These are phyloP conservation scores for Xylariaceae sp. DNA, from an alignment of 2,329 filamentous ascomycete genomes.

Conservation along the genomic window DNA sequence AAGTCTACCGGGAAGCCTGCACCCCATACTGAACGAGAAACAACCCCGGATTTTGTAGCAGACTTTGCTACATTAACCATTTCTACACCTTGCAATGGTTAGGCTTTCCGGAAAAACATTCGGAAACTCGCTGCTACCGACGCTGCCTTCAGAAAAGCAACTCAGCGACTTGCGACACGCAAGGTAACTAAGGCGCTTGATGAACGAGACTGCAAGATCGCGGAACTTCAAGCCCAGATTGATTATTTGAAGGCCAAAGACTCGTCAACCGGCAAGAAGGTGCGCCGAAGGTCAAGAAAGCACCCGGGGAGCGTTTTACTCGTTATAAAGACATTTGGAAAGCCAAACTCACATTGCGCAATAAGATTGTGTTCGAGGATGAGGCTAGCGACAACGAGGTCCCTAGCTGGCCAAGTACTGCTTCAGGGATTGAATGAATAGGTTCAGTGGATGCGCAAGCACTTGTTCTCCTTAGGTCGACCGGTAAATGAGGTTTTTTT, in stretches of 20 bases:
- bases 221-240: not conserved
- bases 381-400: not conserved
- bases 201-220: not conserved
- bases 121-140: not conserved
- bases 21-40: not conserved
- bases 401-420: too few relatives aligned
- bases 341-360: not conserved
- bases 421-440: too few relatives aligned
- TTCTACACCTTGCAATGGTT: not conserved
- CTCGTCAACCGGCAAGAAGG: not conserved
- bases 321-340: not conserved
- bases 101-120: not conserved
- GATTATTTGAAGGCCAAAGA: not conserved
- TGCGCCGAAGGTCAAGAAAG: not conserved
- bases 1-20: not conserved
- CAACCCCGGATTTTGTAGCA: not conserved
- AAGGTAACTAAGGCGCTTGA: not conserved
- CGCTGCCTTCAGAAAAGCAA: not conserved
- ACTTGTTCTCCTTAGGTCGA: too few relatives aligned
- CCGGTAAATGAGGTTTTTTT: too few relatives aligned
- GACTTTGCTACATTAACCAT: not conserved
- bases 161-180: not conserved
- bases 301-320: not conserved
- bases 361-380: not conserved
- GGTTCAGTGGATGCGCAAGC: too few relatives aligned